Evolutionary conservation across 2,329 filamentous ascomycete genomes (phyloP), one percentile per base, ranked within the genome.

Genomic region (Talaromyces albobiverticillius): DNA sequence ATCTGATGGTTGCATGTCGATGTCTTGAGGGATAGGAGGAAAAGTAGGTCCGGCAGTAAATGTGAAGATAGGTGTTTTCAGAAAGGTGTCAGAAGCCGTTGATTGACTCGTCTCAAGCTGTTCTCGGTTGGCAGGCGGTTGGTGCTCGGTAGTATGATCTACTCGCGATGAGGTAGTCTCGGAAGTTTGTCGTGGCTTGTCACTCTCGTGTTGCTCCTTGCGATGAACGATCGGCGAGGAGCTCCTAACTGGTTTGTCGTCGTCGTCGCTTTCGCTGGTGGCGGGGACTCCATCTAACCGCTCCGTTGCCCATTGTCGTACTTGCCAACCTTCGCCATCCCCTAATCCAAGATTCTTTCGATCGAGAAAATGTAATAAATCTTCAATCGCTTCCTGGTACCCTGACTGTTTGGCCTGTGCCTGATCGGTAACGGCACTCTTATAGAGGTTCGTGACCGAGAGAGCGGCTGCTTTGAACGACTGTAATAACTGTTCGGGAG

Each of bases 361-460:
- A 68, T 97, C 92, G 51, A 97, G 76, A 62, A 95, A 95, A 14
- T 80, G 74, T n/a, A 96, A 76, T 4, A 99, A 77, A 61, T 97
- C 93, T 60, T 96, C 90, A 34, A 99, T 77, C 34, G 92, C 95
- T 67, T 97, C 92, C 70, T 96, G 92, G 64, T 96, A 97, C 23
- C 94, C 94, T 36, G 92, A 87, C 48, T 83, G 76, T 47, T 89
- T 85, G 45, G 90, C 85, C 64, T 86, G 86, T 47, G 86, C 80
- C 68, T 94, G 86, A 46, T 89, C 88, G 29, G 85, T 80, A 11
- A 89, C 87, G 3, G 93, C 93, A 36, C 87, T 92, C 74, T 96
- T 96, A 77, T 97, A 97, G 13, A 99, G 85, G 66, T 95, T 96
- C 46, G 94, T 97, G 53, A 97, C 92, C 5, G 91, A 95, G 31